Conservation (phyloP, 2,329 filamentous ascomycete species). For the Davidsoniella eucalypti region DNA sequence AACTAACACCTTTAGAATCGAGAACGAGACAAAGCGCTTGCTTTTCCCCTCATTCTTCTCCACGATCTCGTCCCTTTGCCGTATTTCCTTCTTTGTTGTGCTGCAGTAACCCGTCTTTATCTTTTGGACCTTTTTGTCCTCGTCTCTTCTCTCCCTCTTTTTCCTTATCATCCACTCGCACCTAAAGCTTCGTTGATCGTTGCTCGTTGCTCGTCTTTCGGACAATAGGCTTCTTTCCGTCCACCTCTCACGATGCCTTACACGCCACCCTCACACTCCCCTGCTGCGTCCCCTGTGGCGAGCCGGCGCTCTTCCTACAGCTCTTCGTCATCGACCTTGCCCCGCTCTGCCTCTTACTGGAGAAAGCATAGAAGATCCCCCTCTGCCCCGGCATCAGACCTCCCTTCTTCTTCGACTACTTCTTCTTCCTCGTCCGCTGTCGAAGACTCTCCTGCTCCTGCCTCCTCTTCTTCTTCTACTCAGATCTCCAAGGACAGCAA, state of each 20-base stretch:
- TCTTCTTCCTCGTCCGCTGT: slow-evolving; percentile 2
- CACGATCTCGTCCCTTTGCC: neutral
- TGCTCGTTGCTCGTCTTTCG: slow-evolving; percentile 2
- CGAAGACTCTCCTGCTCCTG: neutral
- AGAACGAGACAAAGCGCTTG: neutral
- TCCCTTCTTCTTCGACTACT: slow-evolving; percentile 6
- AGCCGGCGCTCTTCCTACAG: slow-evolving; percentile 41
- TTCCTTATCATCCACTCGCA: slow-evolving; percentile 1
- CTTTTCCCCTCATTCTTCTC: neutral
- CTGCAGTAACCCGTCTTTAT: neutral
- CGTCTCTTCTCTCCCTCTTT: neutral
- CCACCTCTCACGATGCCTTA: slow-evolving; percentile 50
- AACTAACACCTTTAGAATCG: neutral
- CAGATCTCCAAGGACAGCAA: slow-evolving; percentile 5
- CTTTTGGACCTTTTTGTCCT: neutral
- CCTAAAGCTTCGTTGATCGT: neutral
- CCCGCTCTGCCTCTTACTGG: slow-evolving; percentile 49
- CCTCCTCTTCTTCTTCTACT: slow-evolving; percentile 7
- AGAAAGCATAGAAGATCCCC: slow-evolving; percentile 45
- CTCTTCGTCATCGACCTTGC: slow-evolving; percentile 35
- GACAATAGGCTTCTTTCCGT: neutral
- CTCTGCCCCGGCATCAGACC: slow-evolving; percentile 19
- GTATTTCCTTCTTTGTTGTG: neutral
- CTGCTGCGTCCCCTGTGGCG: slow-evolving; percentile 40
- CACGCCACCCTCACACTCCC: slow-evolving; percentile 60